Conservation (phyloP, 2,329 filamentous ascomycete genomes). For the Orbilia quercus region DNA sequence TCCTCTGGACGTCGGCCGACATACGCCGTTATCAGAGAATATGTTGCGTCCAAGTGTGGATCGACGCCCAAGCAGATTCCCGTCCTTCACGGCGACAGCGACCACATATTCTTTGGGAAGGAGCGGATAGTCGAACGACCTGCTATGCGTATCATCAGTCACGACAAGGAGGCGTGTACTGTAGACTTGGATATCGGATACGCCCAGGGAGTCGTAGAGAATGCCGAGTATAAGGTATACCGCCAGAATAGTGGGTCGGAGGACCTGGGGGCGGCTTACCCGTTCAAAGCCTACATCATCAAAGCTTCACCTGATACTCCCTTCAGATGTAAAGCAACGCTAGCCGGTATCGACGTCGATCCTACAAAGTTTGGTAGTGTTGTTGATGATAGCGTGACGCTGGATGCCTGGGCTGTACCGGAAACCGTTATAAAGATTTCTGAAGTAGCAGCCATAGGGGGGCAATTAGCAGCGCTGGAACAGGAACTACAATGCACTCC, state of each 20-base stretch:
- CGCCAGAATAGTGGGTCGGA: neutral
- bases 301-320: neutral
- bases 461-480: neutral
- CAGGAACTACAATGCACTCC: slow-evolving; percentile 3
- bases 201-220: slow-evolving; percentile 26
- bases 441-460: neutral
- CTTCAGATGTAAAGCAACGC: neutral
- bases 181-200: slow-evolving; percentile 45
- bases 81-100: slow-evolving; percentile 37
- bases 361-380: neutral
- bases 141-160: slow-evolving; percentile 2
- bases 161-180: neutral
- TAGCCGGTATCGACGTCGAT: neutral
- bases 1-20: slow-evolving; percentile 10
- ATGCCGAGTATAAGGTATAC: slow-evolving; percentile 26
- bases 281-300: neutral
- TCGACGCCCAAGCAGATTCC: slow-evolving; percentile 16
- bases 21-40: slow-evolving; percentile 13
- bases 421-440: slow-evolving; percentile 15
- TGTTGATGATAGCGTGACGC: neutral
- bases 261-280: neutral
- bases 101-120: slow-evolving; percentile 39
- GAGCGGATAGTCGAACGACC: slow-evolving; percentile 43
- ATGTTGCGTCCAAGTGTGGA: slow-evolving; percentile 9
- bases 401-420: slow-evolving; percentile 7